A percentile compares a stretch with the other conserved stretches of the same genome.
Conservation (phyloP, 345 rosid species). For the Pistacia vera region DNA sequence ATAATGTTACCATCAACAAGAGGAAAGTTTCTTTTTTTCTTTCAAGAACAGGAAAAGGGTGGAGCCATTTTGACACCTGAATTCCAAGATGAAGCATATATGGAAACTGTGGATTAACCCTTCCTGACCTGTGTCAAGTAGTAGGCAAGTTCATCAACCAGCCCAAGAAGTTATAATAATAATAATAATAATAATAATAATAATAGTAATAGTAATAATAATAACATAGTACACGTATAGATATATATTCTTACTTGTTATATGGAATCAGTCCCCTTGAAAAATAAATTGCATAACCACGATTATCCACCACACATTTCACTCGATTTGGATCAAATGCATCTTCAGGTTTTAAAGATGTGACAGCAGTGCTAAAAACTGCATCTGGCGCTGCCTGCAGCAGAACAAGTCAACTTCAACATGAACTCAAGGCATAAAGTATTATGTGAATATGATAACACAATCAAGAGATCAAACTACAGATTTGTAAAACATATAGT, state of each 20-base stretch:
- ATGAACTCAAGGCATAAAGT: not conserved
- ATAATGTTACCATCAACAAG: not conserved
- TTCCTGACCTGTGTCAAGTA: slow-evolving; percentile 62
- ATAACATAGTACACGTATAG: not conserved
- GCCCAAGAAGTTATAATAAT: not conserved
- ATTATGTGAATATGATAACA: not conserved
- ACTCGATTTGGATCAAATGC: slow-evolving; percentile 91
- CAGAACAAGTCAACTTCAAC: slow-evolving; percentile 9
- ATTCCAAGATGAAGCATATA: slow-evolving; percentile 98
- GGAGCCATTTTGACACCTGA: slow-evolving; percentile 59
- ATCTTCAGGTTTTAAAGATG: slow-evolving; percentile 86
- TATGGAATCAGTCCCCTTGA: slow-evolving; percentile 91
- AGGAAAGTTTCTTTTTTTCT: not conserved
- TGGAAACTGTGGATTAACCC: slow-evolving; percentile 76
- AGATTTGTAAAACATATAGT: not conserved
- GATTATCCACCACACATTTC: slow-evolving; percentile 82
- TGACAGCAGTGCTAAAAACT: slow-evolving; percentile 96
- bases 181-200: too few species aligned
- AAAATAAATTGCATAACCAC: slow-evolving; percentile 86
- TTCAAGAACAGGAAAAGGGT: not conserved
- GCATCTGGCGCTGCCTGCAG: slow-evolving; percentile 89
- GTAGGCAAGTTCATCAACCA: slow-evolving; percentile 15
- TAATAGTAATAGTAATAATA: not conserved
- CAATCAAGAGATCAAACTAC: not conserved
- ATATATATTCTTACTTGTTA: slow-evolving; percentile 66